These are phyloP conservation scores for Fusarium siculi DNA, from an alignment of 2,329 filamentous ascomycete genomes.

Conservation along the genomic window DNA sequence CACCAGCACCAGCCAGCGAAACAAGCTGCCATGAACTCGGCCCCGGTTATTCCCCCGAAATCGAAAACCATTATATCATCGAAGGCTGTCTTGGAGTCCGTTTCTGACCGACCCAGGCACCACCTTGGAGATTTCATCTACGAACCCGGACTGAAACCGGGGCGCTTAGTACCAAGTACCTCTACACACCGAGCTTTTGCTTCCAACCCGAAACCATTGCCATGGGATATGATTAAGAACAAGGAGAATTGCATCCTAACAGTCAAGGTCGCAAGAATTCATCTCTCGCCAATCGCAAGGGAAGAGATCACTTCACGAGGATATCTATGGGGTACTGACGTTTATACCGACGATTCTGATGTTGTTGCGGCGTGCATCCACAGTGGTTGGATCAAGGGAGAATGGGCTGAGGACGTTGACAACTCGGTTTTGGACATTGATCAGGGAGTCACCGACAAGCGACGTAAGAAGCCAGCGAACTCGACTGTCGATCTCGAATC, in stretches of 20 bases:
- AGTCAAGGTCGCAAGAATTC: slow-evolving; percentile 83
- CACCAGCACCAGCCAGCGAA: slow-evolving; percentile 41
- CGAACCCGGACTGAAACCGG: slow-evolving; percentile 70
- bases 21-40: slow-evolving; percentile 32
- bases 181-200: slow-evolving; percentile 57
- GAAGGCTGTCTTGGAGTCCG: slow-evolving; percentile 76
- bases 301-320: slow-evolving; percentile 85
- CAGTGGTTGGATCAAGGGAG: slow-evolving; percentile 89
- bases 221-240: slow-evolving; percentile 74
- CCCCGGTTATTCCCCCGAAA: slow-evolving; percentile 61
- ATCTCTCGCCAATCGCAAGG: slow-evolving; percentile 74
- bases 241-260: slow-evolving; percentile 93
- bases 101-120: slow-evolving; percentile 75
- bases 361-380: slow-evolving; percentile 93
- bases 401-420: slow-evolving; percentile 84
- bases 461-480: slow-evolving; percentile 47
- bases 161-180: slow-evolving; percentile 56
- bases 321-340: slow-evolving; percentile 90
- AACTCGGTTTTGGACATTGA: slow-evolving; percentile 71
- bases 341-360: slow-evolving; percentile 97
- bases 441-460: slow-evolving; percentile 46
- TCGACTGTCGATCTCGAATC: slow-evolving; percentile 51
- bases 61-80: slow-evolving; percentile 75
- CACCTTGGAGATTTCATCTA: slow-evolving; percentile 91
- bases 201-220: slow-evolving; percentile 76